Evolutionary conservation across 352 stramenopile genomes (phyloP).

Genomic region (Globisporangium solare): DNA sequence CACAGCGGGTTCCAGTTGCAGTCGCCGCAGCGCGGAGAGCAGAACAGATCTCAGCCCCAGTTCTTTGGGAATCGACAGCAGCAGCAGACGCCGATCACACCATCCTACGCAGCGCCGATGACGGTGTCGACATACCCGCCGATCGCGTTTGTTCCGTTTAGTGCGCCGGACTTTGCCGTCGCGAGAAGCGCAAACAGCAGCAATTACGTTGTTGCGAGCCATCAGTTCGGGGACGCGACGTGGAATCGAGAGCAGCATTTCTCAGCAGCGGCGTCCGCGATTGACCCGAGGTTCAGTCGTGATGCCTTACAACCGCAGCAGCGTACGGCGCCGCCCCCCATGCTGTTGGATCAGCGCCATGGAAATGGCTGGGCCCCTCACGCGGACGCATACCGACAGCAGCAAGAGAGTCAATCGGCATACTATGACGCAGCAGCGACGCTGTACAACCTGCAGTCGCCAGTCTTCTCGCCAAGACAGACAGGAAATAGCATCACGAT

Average conservation of each 20-base stretch:
- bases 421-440: neutral
- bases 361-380: neutral
- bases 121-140: neutral
- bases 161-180: neutral
- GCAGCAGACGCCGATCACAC: neutral
- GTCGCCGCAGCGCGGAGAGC: neutral
- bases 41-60: neutral
- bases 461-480: neutral
- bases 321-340: neutral
- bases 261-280: conserved; percentile 9
- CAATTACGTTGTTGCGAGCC: neutral
- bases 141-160: conserved; percentile 2
- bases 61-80: neutral
- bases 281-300: conserved; percentile 12
- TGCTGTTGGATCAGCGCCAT: conserved; percentile 3
- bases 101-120: no score
- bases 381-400: neutral
- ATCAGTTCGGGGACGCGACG: conserved; percentile 11
- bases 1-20: conserved; percentile 1
- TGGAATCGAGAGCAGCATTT: conserved; percentile 16
- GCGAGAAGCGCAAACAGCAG: conserved; percentile 1
- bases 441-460: conserved; percentile 7
- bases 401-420: neutral
- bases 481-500: neutral
- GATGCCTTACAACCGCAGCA: neutral